Evolutionary conservation across 2,329 filamentous ascomycete genomes (phyloP).

Genomic region (Penicillium thymicola): DNA sequence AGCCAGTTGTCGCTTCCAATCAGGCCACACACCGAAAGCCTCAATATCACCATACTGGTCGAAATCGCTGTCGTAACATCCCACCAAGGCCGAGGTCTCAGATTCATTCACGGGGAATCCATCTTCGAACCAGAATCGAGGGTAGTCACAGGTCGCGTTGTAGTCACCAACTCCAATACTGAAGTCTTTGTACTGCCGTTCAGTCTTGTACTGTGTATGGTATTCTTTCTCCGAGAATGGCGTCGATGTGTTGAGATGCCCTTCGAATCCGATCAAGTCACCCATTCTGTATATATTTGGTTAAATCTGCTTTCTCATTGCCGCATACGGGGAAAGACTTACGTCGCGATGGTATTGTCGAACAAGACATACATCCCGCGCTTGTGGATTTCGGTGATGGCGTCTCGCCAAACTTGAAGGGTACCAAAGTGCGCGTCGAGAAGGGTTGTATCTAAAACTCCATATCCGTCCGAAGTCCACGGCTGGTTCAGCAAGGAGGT

Average conservation of each 20-base stretch:
- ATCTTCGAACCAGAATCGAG: constrained; percentile 59
- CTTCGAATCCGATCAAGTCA: constrained; percentile 62
- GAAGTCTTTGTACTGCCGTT: constrained; percentile 59
- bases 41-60: constrained; percentile 63
- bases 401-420: constrained; percentile 55
- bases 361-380: constrained; percentile 64
- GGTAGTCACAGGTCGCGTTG: constrained; percentile 55
- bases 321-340: constrained; percentile 23
- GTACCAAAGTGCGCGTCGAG: constrained; percentile 61
- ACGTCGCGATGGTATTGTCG: constrained; percentile 64
- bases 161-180: constrained; percentile 49
- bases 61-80: constrained; percentile 63
- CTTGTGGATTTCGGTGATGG: constrained; percentile 58
- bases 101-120: constrained; percentile 51
- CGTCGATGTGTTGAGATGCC: constrained; percentile 56
- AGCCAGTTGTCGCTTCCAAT: constrained; percentile 61
- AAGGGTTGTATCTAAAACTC: constrained; percentile 59
- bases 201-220: constrained; percentile 54
- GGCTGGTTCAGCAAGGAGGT: constrained; percentile 62
- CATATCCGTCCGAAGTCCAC: constrained; percentile 62
- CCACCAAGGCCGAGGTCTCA: constrained; percentile 47
- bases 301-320: not conserved
- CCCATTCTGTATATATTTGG: constrained; percentile 41
- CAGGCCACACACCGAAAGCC: constrained; percentile 61
- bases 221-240: constrained; percentile 57